Evolutionary conservation across 495 filamentous ascomycete genomes (phyloP).

Genomic region (Penicillium diatomitis): DNA sequence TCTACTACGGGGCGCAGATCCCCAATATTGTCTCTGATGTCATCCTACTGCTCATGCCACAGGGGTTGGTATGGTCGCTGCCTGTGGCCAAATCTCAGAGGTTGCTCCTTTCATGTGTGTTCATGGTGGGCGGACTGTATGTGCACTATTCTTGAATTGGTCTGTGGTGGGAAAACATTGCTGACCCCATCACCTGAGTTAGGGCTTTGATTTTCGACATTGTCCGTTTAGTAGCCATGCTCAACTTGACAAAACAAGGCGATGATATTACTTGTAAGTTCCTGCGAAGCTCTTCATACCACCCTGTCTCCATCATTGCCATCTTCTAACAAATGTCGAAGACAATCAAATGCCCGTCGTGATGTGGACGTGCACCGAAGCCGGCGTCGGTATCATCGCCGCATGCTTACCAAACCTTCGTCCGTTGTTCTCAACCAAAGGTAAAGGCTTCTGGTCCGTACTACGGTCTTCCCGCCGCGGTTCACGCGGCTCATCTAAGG

Average conservation of each 20-base stretch:
- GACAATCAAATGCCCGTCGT: constrained; percentile 19
- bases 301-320: background rate
- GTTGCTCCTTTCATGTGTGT: constrained; percentile 28
- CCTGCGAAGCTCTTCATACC: background rate
- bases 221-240: constrained; percentile 13
- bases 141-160: constrained; percentile 5
- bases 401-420: constrained; percentile 21
- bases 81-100: constrained; percentile 30
- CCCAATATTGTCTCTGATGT: constrained; percentile 35
- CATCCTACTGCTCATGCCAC: constrained; percentile 36
- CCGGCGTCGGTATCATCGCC: constrained; percentile 17
- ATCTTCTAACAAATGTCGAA: constrained; percentile 4
- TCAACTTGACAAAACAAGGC: constrained; percentile 9
- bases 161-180: background rate
- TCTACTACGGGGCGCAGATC: constrained; percentile 28
- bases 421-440: constrained; percentile 14
- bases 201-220: constrained; percentile 18
- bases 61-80: constrained; percentile 34
- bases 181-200: background rate
- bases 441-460: constrained; percentile 16
- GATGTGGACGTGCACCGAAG: constrained; percentile 21
- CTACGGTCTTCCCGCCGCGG: constrained; percentile 8
- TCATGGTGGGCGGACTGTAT: constrained; percentile 32
- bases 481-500: constrained; percentile 4
- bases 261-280: constrained; percentile 19